A percentile compares a stretch with the other conserved stretches of the same genome.
Conservation (phyloP, 1,284 basidiomycete species). For the Ceratobasidium sp. region DNA sequence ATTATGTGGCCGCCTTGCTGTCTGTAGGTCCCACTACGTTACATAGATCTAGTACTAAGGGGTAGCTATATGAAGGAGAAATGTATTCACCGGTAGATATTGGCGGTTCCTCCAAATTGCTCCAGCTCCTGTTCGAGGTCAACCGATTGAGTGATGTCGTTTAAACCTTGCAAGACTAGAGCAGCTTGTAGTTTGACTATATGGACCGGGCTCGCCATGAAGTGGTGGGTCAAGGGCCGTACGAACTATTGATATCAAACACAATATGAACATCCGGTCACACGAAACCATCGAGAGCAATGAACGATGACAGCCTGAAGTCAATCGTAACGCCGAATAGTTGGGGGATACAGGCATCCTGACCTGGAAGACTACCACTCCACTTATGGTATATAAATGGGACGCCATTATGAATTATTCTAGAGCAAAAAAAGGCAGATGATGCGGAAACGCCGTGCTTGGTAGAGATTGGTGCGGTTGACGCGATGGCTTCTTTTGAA, state of each 20-base stretch:
- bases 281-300: not conserved
- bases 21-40: not conserved
- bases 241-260: too few species aligned
- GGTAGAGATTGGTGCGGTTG: too few species aligned
- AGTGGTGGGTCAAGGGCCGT: not conserved
- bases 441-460: too few species aligned
- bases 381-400: too few species aligned
- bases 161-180: not conserved
- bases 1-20: not conserved
- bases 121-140: not conserved
- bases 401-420: too few species aligned
- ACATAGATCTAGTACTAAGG: too few species aligned
- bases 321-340: slow-evolving; percentile 3
- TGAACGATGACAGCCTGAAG: not conserved
- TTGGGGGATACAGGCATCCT: too few species aligned
- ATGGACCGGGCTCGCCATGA: not conserved
- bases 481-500: too few species aligned
- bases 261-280: not conserved
- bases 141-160: slow-evolving; percentile 18
- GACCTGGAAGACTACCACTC: too few species aligned
- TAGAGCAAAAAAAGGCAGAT: too few species aligned
- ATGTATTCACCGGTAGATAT: slow-evolving; percentile 27
- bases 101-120: slow-evolving; percentile 8
- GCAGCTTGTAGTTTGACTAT: not conserved
- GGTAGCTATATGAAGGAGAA: not conserved